Evolutionary conservation across 1,284 basidiomycete genomes (phyloP).

Genomic region (Abortiporus biennis): DNA sequence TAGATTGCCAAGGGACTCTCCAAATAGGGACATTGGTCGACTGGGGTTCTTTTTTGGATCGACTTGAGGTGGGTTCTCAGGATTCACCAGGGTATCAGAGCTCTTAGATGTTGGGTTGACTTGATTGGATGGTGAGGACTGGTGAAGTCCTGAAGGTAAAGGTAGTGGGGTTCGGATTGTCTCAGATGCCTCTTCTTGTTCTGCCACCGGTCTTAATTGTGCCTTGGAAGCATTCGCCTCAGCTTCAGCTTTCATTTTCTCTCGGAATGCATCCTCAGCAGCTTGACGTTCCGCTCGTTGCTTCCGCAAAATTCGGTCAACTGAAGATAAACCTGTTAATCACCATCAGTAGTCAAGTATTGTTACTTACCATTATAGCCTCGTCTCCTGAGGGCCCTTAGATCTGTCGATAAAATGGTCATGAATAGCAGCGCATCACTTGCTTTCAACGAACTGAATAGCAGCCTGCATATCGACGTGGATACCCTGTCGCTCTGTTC

Average conservation of each 20-base stretch:
- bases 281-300: conserved; percentile 72
- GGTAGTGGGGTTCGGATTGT: too few species aligned
- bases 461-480: conserved; percentile 67
- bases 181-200: neutral
- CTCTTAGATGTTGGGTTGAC: too few species aligned
- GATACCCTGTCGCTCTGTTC: conserved; percentile 53
- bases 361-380: conserved; percentile 70
- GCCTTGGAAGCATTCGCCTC: too few species aligned
- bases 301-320: conserved; percentile 87
- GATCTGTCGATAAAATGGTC: conserved; percentile 89
- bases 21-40: too few species aligned
- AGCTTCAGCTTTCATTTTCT: conserved; percentile 15
- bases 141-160: too few species aligned
- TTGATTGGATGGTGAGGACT: too few species aligned
- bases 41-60: too few species aligned
- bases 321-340: conserved; percentile 29
- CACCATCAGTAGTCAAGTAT: conserved; percentile 3
- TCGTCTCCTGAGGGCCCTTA: conserved; percentile 78
- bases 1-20: too few species aligned
- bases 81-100: too few species aligned
- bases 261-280: conserved; percentile 38
- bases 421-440: conserved; percentile 87
- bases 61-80: too few species aligned
- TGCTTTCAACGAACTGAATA: conserved; percentile 71
- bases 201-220: too few species aligned